Base-by-base conservation (phyloP, 2,329 filamentous ascomycete genomes). In the Sphaerostilbella broomeana region DNA sequence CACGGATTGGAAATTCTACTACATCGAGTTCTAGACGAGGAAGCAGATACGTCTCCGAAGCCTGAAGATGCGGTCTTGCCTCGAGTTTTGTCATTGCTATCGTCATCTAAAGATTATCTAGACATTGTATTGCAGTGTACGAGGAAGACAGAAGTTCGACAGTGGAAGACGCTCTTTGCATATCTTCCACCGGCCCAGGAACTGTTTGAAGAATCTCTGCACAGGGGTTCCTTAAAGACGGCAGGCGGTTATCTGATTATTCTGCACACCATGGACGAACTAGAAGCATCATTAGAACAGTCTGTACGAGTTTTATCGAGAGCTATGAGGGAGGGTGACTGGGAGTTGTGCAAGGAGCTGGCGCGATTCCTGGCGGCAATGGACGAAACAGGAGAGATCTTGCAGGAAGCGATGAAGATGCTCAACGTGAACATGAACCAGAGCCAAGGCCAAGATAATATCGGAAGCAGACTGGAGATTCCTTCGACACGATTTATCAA, bases 121-220 rank as follows among this genome's bases (percentile, higher is more conserved):
- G 90, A 97, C 53, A 92, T 97, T 42, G 82, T 98, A 17, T 84
- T 98, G 15, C 92, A 94, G 63, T 98, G 92, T 63, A 95, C 92
- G 2, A 83, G 92, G 39, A 98, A 98, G 63, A 98, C 92, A 0
- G 92, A 98, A 57, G 80, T 95, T 6, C 80, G 90, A 26, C 94
- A 87, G 40, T 98, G 92, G 92, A 81, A 84, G 44, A 95, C 92
- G 1, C 71, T 98, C 1, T 98, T 98, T 60, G 79, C 81, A 4
- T 88, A 95, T 53, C 72, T 98, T 1, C 92, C 92, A 1, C 86
- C 90, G 1, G 86, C 90, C 4, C 83, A 88, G 53, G 85, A 92
- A 50, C 73, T 98, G 1, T 98, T 98, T 52, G 90, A 98, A 59
- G 86, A 95, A 59, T 90, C 88, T 4, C 67, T 98, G 8, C 79